Evolutionary conservation across 164 flowering plant genomes (phyloP), one percentile per base, ranked within the genome.

Genomic region (Taxillus chinensis): DNA sequence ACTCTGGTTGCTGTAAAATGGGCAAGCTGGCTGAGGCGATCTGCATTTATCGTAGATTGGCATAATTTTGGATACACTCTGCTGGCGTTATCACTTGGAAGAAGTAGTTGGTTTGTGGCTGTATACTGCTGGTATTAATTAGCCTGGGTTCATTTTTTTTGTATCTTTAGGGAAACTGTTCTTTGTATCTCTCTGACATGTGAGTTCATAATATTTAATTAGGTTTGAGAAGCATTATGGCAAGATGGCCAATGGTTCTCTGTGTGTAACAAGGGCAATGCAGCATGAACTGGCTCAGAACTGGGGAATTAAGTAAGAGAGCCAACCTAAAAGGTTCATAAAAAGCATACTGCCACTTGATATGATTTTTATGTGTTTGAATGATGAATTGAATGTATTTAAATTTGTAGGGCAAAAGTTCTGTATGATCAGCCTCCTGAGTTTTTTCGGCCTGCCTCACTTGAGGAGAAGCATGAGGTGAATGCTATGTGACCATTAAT

Each of bases 341-440:
- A 11, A 0, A n/a, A 48, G n/a, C 42, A 13, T 64, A 67, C 46
- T 62, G 50, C 38, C 13, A 15, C 17, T 39, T 55, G 6, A 27
- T 40, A 42, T 59, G 65, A 60, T 63, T 8, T 2, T 13, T 12
- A 41, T 15, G 17, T 8, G 64, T 57, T 42, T 63, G 41, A 8
- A 15, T 53, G 43, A 57, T 46, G 2, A 45, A 43, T 45, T 49
- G 43, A 43, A 50, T 41, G 2, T 68, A 46, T 63, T 67, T 39
- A 39, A 64, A 65, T 74, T 60, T 43, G 39, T 55, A 93, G 97
- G 51, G 98, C 98, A 57, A 74, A 83, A 14, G 97, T 93, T 61
- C 68, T 93, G 15, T 93, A 93, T 80, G 97, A 93, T 81, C 97
- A 86, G 68, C 95, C 98, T 61, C 97, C 97, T 65, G 97, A 93